These are phyloP conservation scores for Lentinula aciculospora DNA, from an alignment of 768 basidiomycete species.

Conservation along the genomic window DNA sequence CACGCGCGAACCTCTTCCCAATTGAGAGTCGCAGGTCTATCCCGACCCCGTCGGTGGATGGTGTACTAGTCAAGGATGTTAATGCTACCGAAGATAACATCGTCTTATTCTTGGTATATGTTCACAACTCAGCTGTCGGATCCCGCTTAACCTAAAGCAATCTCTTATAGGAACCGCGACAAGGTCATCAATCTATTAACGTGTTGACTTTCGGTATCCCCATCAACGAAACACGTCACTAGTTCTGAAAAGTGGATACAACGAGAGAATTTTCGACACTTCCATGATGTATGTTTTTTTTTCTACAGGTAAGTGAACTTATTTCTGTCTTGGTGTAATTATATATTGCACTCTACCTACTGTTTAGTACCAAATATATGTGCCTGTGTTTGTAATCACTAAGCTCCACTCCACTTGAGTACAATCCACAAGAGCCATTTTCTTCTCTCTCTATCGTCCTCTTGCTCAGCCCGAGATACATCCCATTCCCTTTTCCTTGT, in stretches of 20 bases:
- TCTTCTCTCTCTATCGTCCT: slow-evolving; percentile 65
- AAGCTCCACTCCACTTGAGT: slow-evolving; percentile 37
- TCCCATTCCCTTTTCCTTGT: slow-evolving; percentile 41
- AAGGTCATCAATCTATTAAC: slow-evolving; percentile 34
- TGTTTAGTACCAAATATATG: background rate
- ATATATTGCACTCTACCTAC: too few relatives aligned
- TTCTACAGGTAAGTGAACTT: background rate
- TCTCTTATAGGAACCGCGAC: slow-evolving; percentile 30
- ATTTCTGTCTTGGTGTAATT: background rate
- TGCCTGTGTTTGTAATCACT: background rate
- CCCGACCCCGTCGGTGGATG: slow-evolving; percentile 37
- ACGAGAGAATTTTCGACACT: background rate
- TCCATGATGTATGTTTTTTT: background rate
- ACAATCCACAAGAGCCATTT: slow-evolving; percentile 69
- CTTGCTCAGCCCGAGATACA: slow-evolving; percentile 40
- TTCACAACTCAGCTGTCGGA: background rate
- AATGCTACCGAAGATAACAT: slow-evolving; percentile 58
- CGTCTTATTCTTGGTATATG: slow-evolving; percentile 43
- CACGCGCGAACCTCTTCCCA: slow-evolving; percentile 32
- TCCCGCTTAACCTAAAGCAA: background rate
- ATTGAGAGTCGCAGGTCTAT: slow-evolving; percentile 37
- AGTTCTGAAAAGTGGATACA: background rate
- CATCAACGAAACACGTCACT: background rate
- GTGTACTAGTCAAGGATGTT: slow-evolving; percentile 42
- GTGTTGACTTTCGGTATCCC: slow-evolving; percentile 42